Conservation (phyloP, 1,139 yeast species). For the Meyerozyma elateridarum region DNA sequence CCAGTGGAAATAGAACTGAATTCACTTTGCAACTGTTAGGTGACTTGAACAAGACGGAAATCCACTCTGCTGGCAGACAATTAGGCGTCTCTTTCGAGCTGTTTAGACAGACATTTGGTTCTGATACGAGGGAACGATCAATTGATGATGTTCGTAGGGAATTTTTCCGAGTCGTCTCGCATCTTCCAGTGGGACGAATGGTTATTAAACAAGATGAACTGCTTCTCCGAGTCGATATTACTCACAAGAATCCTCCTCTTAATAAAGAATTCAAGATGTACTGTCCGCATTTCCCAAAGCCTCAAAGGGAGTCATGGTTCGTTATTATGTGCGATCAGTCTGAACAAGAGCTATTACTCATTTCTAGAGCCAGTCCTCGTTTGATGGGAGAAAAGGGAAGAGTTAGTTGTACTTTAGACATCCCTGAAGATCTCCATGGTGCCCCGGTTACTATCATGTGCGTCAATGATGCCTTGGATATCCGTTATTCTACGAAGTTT, state of each 20-base stretch:
- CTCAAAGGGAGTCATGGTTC: slow-evolving; percentile 95
- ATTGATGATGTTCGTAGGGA: slow-evolving; percentile 23
- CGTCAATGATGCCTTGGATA: slow-evolving; percentile 66
- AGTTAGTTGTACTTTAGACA: slow-evolving; percentile 38
- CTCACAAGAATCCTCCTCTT: slow-evolving; percentile 51
- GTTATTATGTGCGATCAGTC: slow-evolving; percentile 52
- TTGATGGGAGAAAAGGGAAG: slow-evolving; percentile 40
- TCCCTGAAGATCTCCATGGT: slow-evolving; percentile 49
- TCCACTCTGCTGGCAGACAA: slow-evolving; percentile 29
- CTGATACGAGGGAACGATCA: background rate
- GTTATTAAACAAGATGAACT: slow-evolving; percentile 26
- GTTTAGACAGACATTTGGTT: background rate
- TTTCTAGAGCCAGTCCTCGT: slow-evolving; percentile 67
- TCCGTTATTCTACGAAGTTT: slow-evolving; percentile 28
- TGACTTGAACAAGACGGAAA: slow-evolving; percentile 19
- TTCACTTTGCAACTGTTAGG: slow-evolving; percentile 17
- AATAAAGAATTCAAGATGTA: slow-evolving; percentile 61
- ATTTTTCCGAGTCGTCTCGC: slow-evolving; percentile 41
- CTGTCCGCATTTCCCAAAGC: slow-evolving; percentile 80
- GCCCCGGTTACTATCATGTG: slow-evolving; percentile 39
- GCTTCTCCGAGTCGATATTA: slow-evolving; percentile 40
- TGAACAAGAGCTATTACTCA: slow-evolving; percentile 46
- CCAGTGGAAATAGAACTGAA: slow-evolving; percentile 11
- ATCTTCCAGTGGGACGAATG: slow-evolving; percentile 45
- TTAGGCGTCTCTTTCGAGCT: background rate